A percentile compares a stretch with the other conserved stretches of the same genome.
These are phyloP conservation scores for Aspergillus flavus DNA, from an alignment of 2,329 filamentous ascomycete species.

Conservation along the genomic window DNA sequence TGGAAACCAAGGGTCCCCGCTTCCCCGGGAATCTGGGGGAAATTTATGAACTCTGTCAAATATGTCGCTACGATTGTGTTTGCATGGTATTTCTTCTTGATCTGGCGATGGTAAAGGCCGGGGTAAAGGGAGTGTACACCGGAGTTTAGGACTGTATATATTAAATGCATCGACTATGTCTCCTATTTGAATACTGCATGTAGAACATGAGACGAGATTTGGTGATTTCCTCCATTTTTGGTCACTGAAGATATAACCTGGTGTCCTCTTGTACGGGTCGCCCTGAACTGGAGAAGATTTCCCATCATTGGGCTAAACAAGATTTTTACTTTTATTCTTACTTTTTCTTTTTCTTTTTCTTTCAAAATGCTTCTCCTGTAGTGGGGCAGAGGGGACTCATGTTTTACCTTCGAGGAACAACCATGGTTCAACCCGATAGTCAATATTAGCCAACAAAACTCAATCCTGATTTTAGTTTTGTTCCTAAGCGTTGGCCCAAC, in stretches of 20 bases:
- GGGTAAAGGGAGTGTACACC: background rate
- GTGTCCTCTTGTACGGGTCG: background rate
- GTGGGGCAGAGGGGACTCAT: background rate
- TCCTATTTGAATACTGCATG: background rate
- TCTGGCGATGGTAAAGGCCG: conserved; percentile 59
- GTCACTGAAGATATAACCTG: background rate
- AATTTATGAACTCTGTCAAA: conserved; percentile 65
- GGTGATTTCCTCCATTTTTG: background rate
- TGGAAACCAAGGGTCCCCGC: conserved; percentile 26
- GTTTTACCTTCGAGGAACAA: background rate
- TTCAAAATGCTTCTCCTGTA: background rate
- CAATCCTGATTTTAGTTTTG: background rate
- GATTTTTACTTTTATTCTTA: background rate
- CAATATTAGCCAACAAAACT: background rate
- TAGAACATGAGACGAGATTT: too few relatives aligned
- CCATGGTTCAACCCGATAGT: background rate
- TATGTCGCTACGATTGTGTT: conserved; percentile 66
- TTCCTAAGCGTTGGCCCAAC: background rate
- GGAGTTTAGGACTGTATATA: background rate
- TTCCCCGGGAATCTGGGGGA: conserved; percentile 52
- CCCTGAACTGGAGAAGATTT: background rate
- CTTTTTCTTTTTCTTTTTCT: background rate
- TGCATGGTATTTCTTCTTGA: conserved; percentile 67
- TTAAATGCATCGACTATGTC: background rate
- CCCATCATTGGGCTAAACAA: background rate